Conservation (phyloP, 2,329 filamentous ascomycete genomes). For the Rhynchosporium secalis region DNA sequence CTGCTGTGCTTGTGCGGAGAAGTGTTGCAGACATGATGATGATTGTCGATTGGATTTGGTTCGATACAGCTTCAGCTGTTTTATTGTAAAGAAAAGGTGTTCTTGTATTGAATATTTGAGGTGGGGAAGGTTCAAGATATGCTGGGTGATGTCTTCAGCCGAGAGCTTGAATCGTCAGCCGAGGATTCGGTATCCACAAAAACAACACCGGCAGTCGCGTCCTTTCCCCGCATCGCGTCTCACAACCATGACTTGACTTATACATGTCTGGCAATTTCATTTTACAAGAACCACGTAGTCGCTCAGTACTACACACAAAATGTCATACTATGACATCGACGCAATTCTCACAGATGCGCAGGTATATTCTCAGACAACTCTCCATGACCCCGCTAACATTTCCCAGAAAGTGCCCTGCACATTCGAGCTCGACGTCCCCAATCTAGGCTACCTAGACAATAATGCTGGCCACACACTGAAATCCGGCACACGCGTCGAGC, state of each 20-base stretch:
- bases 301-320: conserved; percentile 34
- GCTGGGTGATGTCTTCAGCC: conserved; percentile 1
- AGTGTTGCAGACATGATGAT: conserved; percentile 71
- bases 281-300: conserved; percentile 4
- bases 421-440: conserved; percentile 85
- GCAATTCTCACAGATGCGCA: conserved; percentile 83
- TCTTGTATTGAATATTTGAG: neutral
- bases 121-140: conserved; percentile 1
- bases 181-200: conserved; percentile 20
- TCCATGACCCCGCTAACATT: conserved; percentile 20
- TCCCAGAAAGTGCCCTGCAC: conserved; percentile 88
- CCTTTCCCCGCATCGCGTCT: conserved; percentile 3
- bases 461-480: conserved; percentile 72
- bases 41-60: conserved; percentile 22
- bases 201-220: conserved; percentile 22
- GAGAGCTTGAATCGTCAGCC: conserved; percentile 10
- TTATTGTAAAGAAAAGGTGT: conserved; percentile 15
- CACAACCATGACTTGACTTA: neutral
- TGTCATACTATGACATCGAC: conserved; percentile 85
- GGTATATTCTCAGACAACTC: conserved; percentile 45
- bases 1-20: conserved; percentile 66
- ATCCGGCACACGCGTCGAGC: conserved; percentile 73
- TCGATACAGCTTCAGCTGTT: conserved; percentile 20
- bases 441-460: conserved; percentile 86
- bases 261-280: conserved; percentile 3